Conservation (phyloP, 805 yeast species). For the Kazachstania martiniae region DNA sequence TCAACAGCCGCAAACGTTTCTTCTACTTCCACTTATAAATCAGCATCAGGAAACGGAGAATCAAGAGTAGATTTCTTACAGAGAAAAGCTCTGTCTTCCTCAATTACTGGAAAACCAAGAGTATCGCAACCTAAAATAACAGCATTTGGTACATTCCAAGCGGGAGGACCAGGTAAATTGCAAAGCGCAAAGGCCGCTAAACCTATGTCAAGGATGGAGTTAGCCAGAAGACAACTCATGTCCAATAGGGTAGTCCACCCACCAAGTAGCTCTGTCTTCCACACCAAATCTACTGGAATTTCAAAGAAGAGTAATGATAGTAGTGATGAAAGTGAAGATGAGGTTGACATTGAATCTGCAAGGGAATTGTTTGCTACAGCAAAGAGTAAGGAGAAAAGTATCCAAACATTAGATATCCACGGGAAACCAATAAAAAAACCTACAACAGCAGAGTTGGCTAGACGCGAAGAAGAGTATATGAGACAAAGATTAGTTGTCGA, state of each 20-base stretch:
- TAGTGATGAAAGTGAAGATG: conserved; percentile 32
- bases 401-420: conserved; percentile 32
- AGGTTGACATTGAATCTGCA: conserved; percentile 30
- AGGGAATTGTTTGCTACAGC: conserved; percentile 27
- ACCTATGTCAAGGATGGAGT: conserved; percentile 30
- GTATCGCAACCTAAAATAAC: conserved; percentile 29
- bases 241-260: conserved; percentile 33
- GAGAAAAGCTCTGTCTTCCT: conserved; percentile 23
- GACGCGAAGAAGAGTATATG: conserved; percentile 65
- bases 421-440: conserved; percentile 31
- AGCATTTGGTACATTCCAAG: conserved; percentile 30
- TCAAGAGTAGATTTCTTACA: conserved; percentile 25
- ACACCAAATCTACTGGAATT: conserved; percentile 27
- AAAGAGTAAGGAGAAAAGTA: conserved; percentile 22
- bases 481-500: conserved; percentile 69
- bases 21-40: conserved; percentile 1
- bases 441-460: conserved; percentile 33
- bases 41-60: too few species aligned
- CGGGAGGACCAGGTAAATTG: conserved; percentile 14
- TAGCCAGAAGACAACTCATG: conserved; percentile 27
- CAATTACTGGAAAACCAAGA: conserved; percentile 21
- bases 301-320: conserved; percentile 20
- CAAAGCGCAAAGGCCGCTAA: conserved; percentile 15
- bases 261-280: conserved; percentile 40
- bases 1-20: conserved; percentile 5